A percentile compares a stretch with the other conserved stretches of the same genome.
Evolutionary conservation across 805 yeast genomes (phyloP).

Genomic region (Nakazawaea wyomingensis): DNA sequence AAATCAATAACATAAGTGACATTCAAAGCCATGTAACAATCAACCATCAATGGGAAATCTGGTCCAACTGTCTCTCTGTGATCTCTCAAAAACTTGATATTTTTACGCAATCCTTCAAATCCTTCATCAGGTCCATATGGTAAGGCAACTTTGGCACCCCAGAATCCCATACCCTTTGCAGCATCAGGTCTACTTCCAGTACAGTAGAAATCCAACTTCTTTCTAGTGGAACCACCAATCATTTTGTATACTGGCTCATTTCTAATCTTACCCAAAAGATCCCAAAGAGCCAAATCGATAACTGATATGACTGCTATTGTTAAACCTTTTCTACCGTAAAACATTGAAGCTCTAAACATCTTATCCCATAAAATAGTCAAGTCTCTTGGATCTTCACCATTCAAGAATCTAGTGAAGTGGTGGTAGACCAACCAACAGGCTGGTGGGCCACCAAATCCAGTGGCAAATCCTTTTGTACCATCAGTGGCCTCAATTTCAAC

Average conservation of each 20-base stretch:
- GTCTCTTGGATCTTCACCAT: slow-evolving; percentile 44
- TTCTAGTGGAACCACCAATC: slow-evolving; percentile 46
- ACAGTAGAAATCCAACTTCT: slow-evolving; percentile 42
- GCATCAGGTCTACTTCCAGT: slow-evolving; percentile 43
- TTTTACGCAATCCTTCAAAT: slow-evolving; percentile 38
- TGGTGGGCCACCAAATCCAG: slow-evolving; percentile 49
- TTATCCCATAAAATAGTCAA: slow-evolving; percentile 42
- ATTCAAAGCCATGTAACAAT: slow-evolving; percentile 47
- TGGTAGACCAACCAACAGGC: slow-evolving; percentile 43
- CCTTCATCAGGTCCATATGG: slow-evolving; percentile 50
- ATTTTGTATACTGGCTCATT: slow-evolving; percentile 46
- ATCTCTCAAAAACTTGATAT: slow-evolving; percentile 37
- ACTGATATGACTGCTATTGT: slow-evolving; percentile 43
- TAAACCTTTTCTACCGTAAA: slow-evolving; percentile 45
- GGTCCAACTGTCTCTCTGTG: slow-evolving; percentile 45
- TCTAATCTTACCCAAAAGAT: slow-evolving; percentile 43
- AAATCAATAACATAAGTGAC: slow-evolving; percentile 44
- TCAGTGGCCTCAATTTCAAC: slow-evolving; percentile 43
- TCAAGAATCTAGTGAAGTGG: slow-evolving; percentile 41
- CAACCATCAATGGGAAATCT: slow-evolving; percentile 49
- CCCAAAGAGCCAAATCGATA: slow-evolving; percentile 47
- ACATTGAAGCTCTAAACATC: slow-evolving; percentile 44
- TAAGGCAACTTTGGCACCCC: slow-evolving; percentile 49
- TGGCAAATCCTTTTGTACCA: slow-evolving; percentile 45
- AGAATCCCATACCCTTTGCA: slow-evolving; percentile 45